Conservation (phyloP, 1,284 basidiomycete species). For the Apiotrichum gamsii region DNA sequence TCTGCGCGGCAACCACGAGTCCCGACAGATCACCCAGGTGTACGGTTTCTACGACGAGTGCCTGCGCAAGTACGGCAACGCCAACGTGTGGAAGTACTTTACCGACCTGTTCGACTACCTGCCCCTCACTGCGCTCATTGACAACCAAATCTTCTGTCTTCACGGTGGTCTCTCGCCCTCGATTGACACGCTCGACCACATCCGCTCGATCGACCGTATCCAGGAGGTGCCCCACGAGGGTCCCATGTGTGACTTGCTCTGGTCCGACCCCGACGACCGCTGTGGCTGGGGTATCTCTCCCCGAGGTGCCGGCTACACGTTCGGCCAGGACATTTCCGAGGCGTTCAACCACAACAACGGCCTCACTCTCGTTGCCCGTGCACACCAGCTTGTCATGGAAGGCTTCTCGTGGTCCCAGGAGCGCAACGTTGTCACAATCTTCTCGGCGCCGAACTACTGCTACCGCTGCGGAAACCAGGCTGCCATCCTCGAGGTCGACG, state of each 20-base stretch:
- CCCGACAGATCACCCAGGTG: slow-evolving; percentile 98
- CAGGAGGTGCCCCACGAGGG: slow-evolving; percentile 99
- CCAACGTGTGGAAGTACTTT: slow-evolving; percentile 99
- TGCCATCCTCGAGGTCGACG: slow-evolving; percentile 99
- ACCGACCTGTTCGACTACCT: slow-evolving; percentile 99
- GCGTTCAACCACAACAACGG: slow-evolving; percentile 93
- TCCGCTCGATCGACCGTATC: slow-evolving; percentile 94
- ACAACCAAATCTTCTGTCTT: slow-evolving; percentile 99
- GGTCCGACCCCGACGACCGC: slow-evolving; percentile 98
- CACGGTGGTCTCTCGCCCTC: slow-evolving; percentile 98
- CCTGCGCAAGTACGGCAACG: slow-evolving; percentile 97
- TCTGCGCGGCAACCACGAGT: slow-evolving; percentile 97
- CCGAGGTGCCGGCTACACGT: slow-evolving; percentile 97
- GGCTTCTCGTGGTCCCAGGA: slow-evolving; percentile 93
- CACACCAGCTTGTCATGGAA: slow-evolving; percentile 98
- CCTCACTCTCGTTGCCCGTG: slow-evolving; percentile 87
- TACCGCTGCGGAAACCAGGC: slow-evolving; percentile 99
- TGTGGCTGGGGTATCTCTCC: slow-evolving; percentile 99
- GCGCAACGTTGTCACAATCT: slow-evolving; percentile 99
- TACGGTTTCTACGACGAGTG: slow-evolving; percentile 99
- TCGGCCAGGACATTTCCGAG: slow-evolving; percentile 89
- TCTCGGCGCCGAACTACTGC: slow-evolving; percentile 98
- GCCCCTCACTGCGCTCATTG: slow-evolving; percentile 92
- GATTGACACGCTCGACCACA: slow-evolving; percentile 98
- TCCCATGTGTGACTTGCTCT: slow-evolving; percentile 97